Evolutionary conservation across 306 rosid species (phyloP), one percentile per base, ranked within the genome.

Genomic region (Quercus mongolica): DNA sequence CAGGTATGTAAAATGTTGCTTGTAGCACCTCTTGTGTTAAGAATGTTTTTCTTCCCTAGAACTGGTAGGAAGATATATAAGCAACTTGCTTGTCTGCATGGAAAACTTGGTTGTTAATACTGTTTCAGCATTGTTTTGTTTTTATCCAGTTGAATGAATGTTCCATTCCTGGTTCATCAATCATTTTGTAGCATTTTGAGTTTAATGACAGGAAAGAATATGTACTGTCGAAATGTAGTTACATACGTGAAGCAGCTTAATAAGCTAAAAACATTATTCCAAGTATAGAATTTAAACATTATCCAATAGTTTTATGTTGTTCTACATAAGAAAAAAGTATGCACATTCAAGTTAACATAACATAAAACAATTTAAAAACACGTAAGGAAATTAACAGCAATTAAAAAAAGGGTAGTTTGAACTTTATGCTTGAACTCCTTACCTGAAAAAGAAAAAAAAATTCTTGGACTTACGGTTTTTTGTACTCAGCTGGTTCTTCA

Each of bases 1-100:
- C 97, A 92, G 99, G 97, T 94, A 30, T 9, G 62, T 41, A 30
- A 55, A 76, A 59, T 61, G 51, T 74, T 81, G 64, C 79, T 71
- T 63, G 68, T 74, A 58, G 21, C 26, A 30, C 56, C 64, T 30
- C 55, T 78, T 83, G 38, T 69, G 33, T 69, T 38, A 57, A 67
- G 20, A 56, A 30, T 55, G 57, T 62, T n/a, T 67, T 3, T 67
- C 26, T 14, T 15, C 70, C n/a, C 44, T 64, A 28, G 21, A 64
- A 30, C 25, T 56, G 18, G 44, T 73, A 12, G 75, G 26, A 57
- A 25, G n/a, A 68, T 74, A 41, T 38, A 5, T 63, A 41, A 9
- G n/a, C 77, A 63, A 54, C 78, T 65, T 49, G 61, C 68, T 14
- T 63, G 69, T 63, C 30, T 63, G 38, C 69, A 26, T 63, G 69